phyloP scores from a whole-genome alignment of 2,329 filamentous ascomycete species.

The Fusarium brevicatenulatum region DNA sequence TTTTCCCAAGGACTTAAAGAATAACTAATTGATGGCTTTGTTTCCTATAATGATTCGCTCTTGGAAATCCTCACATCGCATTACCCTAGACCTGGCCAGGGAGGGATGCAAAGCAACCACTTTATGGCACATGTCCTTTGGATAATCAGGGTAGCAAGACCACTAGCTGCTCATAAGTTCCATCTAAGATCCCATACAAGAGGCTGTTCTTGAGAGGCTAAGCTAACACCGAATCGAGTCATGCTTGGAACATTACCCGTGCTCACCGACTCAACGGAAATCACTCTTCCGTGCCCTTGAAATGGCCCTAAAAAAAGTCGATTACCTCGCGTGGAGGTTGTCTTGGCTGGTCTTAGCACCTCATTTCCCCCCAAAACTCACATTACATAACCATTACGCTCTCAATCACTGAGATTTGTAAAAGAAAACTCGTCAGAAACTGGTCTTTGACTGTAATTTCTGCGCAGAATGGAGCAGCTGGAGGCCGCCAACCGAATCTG shows the following conservation, averaged over 20 bases:
- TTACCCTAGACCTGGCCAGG: neutral
- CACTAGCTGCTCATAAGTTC: accelerated
- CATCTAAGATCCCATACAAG: no score
- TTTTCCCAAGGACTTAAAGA: accelerated
- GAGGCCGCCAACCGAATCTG: neutral
- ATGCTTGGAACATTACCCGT: neutral
- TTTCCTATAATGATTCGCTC: accelerated
- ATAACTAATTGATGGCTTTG: accelerated
- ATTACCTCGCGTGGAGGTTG: accelerated
- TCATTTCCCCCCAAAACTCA: neutral
- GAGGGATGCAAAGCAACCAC: accelerated
- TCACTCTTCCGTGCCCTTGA: no score
- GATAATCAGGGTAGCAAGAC: accelerated
- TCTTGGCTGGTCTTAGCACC: neutral
- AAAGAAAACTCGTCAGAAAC: no score
- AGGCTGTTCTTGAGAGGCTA: accelerated
- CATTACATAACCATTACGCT: neutral
- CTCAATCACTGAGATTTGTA: accelerated
- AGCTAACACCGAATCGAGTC: accelerated
- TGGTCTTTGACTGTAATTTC: no score
- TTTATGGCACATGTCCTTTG: neutral
- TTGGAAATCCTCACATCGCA: accelerated
- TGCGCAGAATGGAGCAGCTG: neutral
- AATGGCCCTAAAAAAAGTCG: neutral
- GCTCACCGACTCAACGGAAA: neutral